Percentiles rank a stretch among this genome's conserved stretches.
Conservation (phyloP, 1,284 basidiomycete genomes). For the Ceratobasidium sp. region DNA sequence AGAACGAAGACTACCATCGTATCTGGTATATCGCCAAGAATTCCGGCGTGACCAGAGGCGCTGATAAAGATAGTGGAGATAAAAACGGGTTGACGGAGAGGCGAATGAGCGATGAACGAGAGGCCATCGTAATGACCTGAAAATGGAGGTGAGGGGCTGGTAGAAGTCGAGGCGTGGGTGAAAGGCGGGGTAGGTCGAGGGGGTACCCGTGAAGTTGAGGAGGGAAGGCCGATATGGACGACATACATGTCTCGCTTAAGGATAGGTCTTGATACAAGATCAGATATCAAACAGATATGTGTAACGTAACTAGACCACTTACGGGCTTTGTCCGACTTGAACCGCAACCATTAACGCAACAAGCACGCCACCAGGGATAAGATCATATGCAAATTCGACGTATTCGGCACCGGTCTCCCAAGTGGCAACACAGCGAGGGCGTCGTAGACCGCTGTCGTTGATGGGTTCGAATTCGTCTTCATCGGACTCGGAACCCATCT, state of each 20-base stretch:
- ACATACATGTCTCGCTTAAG: constrained; percentile 33
- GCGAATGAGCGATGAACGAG: constrained; percentile 24
- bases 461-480: neutral
- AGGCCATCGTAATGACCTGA: constrained; percentile 12
- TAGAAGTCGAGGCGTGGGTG: neutral
- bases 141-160: neutral
- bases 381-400: constrained; percentile 35
- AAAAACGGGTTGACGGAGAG: constrained; percentile 24
- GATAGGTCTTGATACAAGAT: neutral
- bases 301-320: neutral
- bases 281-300: neutral
- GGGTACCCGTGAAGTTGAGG: neutral
- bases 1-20: constrained; percentile 34
- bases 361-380: constrained; percentile 28
- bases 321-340: constrained; percentile 17
- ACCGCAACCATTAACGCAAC: constrained; percentile 32
- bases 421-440: constrained; percentile 19
- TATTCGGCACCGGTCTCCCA: constrained; percentile 32
- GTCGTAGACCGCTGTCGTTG: neutral
- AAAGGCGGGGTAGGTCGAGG: neutral
- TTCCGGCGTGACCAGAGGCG: constrained; percentile 26
- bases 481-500: constrained; percentile 18
- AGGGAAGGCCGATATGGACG: constrained; percentile 17
- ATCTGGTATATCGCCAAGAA: constrained; percentile 29
- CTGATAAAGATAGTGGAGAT: constrained; percentile 9